These are phyloP conservation scores for Triticum turgidum DNA, from an alignment of 176 grass and related monocot genomes.

Conservation along the genomic window DNA sequence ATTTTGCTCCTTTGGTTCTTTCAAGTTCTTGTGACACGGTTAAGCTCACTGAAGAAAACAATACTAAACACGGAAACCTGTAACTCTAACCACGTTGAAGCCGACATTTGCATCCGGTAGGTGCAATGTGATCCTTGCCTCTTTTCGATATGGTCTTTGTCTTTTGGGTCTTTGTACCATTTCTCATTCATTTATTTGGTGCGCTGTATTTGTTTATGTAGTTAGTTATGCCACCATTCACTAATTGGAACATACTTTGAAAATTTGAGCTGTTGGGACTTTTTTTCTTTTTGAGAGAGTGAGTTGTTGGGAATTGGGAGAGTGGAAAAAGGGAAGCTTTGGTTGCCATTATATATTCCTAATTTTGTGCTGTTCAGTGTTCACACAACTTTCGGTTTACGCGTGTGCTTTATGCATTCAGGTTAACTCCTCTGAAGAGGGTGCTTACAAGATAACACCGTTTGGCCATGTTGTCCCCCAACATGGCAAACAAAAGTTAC, in stretches of 20 bases:
- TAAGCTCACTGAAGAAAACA: neutral
- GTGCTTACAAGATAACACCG: constrained; percentile 12
- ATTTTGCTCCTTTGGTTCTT: neutral
- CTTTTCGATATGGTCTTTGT: neutral
- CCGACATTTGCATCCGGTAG: neutral
- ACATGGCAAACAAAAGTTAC: constrained; percentile 62
- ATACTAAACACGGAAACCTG: neutral
- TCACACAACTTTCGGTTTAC: constrained; percentile 17
- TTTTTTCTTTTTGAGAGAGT: too few relatives aligned
- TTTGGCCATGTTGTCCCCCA: constrained; percentile 41
- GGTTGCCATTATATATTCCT: neutral
- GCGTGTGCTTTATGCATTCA: constrained; percentile 20
- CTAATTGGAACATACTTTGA: constrained; percentile 8
- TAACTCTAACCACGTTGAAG: constrained; percentile 16
- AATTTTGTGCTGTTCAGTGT: neutral
- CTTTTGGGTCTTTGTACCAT: neutral
- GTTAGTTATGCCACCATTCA: constrained; percentile 9
- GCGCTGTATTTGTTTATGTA: constrained; percentile 15
- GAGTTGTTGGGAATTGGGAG: constrained; percentile 9
- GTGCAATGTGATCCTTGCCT: neutral
- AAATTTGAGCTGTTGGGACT: constrained; percentile 6
- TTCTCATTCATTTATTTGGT: neutral
- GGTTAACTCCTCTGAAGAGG: constrained; percentile 29
- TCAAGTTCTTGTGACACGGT: neutral
- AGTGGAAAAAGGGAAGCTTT: neutral